phyloP scores from a whole-genome alignment of 306 rosid genomes.

The Trifolium repens region DNA sequence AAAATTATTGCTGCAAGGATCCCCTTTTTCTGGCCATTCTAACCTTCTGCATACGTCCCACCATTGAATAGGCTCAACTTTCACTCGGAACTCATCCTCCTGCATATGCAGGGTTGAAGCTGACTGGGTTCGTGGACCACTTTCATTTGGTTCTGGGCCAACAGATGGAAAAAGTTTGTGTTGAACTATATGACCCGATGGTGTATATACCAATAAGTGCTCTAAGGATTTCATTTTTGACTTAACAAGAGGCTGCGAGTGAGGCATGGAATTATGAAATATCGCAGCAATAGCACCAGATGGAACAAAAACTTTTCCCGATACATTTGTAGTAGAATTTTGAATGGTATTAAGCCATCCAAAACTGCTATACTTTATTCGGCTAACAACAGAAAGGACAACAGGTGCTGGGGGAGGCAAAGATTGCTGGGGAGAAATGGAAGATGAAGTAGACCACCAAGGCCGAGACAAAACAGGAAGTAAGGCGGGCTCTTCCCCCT shows the following conservation, averaged over 20 bases:
- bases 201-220: constrained; percentile 81
- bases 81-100: constrained; percentile 83
- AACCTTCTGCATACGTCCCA: constrained; percentile 94
- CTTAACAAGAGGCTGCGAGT: constrained; percentile 52
- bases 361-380: constrained; percentile 87
- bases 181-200: constrained; percentile 93
- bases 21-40: constrained; percentile 85
- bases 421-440: constrained; percentile 58
- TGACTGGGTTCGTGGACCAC: constrained; percentile 52
- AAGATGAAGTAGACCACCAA: constrained; percentile 83
- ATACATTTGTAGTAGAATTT: constrained; percentile 54
- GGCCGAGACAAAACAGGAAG: constrained; percentile 74
- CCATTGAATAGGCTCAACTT: constrained; percentile 94
- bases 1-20: constrained; percentile 46
- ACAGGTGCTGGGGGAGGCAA: constrained; percentile 76
- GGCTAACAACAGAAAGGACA: constrained; percentile 83
- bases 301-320: constrained; percentile 91
- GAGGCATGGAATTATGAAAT: constrained; percentile 76
- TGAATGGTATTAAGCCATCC: constrained; percentile 89
- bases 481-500: constrained; percentile 69
- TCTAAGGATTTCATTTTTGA: constrained; percentile 68
- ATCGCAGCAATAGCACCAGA: constrained; percentile 92
- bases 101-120: constrained; percentile 59
- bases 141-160: constrained; percentile 62
- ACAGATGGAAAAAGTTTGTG: constrained; percentile 77